Evolutionary conservation across 2,329 filamentous ascomycete species (phyloP).

Genomic region (Sclerotinia nivalis): DNA sequence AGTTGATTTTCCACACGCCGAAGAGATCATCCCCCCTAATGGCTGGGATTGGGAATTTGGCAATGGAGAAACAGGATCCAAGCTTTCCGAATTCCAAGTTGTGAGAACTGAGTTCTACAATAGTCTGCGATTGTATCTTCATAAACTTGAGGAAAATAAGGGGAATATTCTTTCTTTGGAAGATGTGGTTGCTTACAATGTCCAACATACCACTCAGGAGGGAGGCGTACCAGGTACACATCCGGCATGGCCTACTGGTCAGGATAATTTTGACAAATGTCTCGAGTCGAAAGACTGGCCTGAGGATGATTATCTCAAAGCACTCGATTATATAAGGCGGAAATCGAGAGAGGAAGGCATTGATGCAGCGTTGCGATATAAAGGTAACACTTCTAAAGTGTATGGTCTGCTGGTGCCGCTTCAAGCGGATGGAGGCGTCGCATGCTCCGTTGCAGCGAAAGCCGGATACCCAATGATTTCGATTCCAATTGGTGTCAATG

Average conservation of each 20-base stretch:
- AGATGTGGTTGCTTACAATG: conserved; percentile 64
- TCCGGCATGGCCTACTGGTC: conserved; percentile 24
- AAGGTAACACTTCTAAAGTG: conserved; percentile 47
- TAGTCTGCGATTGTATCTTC: conserved; percentile 36
- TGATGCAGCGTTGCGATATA: conserved; percentile 59
- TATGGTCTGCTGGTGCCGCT: conserved; percentile 63
- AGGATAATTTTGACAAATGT: conserved; percentile 23
- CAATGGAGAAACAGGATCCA: conserved; percentile 59
- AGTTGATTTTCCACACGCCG: conserved; percentile 64
- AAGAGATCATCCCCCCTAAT: conserved; percentile 60
- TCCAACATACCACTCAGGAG: conserved; percentile 62
- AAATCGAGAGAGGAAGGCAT: conserved; percentile 55
- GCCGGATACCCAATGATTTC: conserved; percentile 73
- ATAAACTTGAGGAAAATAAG: conserved; percentile 49
- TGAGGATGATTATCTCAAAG: background rate
- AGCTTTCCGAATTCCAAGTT: conserved; percentile 71
- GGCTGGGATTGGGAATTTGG: conserved; percentile 75
- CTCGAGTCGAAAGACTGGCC: conserved; percentile 22
- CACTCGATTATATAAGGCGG: conserved; percentile 34
- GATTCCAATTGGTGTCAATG: conserved; percentile 60
- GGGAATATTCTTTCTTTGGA: conserved; percentile 52
- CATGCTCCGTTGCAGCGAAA: conserved; percentile 60
- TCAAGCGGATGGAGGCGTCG: conserved; percentile 31
- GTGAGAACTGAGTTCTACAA: conserved; percentile 69
- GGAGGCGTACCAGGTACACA: conserved; percentile 50